Percentiles rank a stretch among this genome's conserved stretches.
phyloP scores from a whole-genome alignment of 176 grass and related monocot species.

The Juncus effusus region DNA sequence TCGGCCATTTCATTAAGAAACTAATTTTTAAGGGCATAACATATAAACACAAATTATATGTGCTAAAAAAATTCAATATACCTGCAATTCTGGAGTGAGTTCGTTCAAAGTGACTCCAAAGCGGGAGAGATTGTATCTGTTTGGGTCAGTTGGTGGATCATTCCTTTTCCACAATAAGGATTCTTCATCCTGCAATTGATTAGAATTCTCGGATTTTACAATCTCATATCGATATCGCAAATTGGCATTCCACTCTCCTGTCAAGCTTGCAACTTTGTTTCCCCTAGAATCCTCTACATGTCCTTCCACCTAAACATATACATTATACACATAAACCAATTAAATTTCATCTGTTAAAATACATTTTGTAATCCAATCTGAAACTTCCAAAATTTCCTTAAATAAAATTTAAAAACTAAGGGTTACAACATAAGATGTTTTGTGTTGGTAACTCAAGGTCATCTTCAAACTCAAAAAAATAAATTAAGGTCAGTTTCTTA shows the following conservation, averaged over 20 bases:
- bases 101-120: constrained; percentile 18
- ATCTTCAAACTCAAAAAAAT: no score
- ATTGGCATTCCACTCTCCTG: constrained; percentile 77
- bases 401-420: no score
- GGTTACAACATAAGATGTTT: no score
- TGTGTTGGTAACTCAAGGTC: no score
- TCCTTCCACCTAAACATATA: constrained; percentile 57
- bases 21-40: no score
- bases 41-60: no score
- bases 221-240: constrained; percentile 70
- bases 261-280: constrained; percentile 60
- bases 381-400: no score
- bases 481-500: no score
- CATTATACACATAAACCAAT: not conserved
- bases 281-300: constrained; percentile 59
- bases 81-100: constrained; percentile 65
- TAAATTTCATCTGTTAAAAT: no score
- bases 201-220: constrained; percentile 42
- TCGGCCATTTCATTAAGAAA: no score
- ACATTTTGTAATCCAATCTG: no score
- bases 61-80: constrained; percentile 14
- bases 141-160: constrained; percentile 62
- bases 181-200: constrained; percentile 40
- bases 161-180: constrained; percentile 93
- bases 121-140: constrained; percentile 82